Evolutionary conservation across 1,284 basidiomycete genomes (phyloP).

Genomic region (Omphalotus olearius): DNA sequence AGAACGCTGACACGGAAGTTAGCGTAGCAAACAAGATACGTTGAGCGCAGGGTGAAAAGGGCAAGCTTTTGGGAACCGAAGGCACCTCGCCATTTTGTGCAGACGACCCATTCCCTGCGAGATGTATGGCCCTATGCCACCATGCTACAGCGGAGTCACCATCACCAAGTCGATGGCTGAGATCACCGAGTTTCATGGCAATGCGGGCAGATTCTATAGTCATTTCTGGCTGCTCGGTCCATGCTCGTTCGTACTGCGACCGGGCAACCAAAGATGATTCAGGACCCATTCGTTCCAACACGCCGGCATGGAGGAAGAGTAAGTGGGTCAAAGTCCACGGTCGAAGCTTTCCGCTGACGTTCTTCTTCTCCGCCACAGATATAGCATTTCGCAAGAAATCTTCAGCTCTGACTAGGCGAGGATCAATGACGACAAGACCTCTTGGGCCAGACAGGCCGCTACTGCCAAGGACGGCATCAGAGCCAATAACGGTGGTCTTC

Average conservation of each 20-base stretch:
- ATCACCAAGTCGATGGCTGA: slow-evolving; percentile 51
- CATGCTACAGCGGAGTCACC: slow-evolving; percentile 52
- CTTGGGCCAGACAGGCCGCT: slow-evolving; percentile 31
- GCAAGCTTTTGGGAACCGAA: slow-evolving; percentile 36
- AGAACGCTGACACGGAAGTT: slow-evolving; percentile 67
- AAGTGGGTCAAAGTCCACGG: slow-evolving; percentile 57
- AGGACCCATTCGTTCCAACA: slow-evolving; percentile 68
- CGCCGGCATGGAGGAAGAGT: slow-evolving; percentile 54
- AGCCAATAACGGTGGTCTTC: slow-evolving; percentile 31
- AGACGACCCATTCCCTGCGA: slow-evolving; percentile 32
- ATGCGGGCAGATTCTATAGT: slow-evolving; percentile 47
- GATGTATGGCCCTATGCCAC: slow-evolving; percentile 59
- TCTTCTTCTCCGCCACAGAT: slow-evolving; percentile 38
- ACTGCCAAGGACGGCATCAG: slow-evolving; percentile 28
- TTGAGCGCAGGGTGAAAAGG: slow-evolving; percentile 62
- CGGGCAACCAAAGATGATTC: slow-evolving; percentile 56
- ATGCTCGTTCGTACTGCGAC: slow-evolving; percentile 61
- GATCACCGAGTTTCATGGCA: slow-evolving; percentile 64
- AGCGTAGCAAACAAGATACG: slow-evolving; percentile 64
- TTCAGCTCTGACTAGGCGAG: slow-evolving; percentile 49
- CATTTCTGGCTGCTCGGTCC: slow-evolving; percentile 39
- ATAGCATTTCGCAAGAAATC: slow-evolving; percentile 52
- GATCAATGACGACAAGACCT: slow-evolving; percentile 44
- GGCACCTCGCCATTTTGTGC: slow-evolving; percentile 15
- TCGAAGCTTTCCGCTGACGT: slow-evolving; percentile 33